Percentiles rank a stretch among this genome's conserved stretches.
These are phyloP conservation scores for Luffa aegyptiaca DNA, from an alignment of 306 rosid species.

Conservation along the genomic window DNA sequence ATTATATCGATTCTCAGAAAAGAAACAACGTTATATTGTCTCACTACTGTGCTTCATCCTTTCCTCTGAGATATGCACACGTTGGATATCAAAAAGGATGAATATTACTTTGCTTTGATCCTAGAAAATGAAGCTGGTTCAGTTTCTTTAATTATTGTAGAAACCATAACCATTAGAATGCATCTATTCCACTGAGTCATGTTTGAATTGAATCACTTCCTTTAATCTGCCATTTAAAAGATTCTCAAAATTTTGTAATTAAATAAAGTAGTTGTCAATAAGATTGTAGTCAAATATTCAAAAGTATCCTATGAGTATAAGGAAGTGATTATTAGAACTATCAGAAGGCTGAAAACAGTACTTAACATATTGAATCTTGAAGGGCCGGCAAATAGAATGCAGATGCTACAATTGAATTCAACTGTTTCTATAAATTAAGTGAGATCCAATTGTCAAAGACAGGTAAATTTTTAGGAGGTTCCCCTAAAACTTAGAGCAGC, in stretches of 20 bases:
- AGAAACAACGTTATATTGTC: neutral
- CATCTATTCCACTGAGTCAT: too few species aligned
- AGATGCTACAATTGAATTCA: neutral
- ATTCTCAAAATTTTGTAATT: too few species aligned
- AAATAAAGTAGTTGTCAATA: too few species aligned
- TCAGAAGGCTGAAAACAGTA: too few species aligned
- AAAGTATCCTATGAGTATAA: too few species aligned
- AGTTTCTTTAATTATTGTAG: neutral
- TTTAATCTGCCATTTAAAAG: too few species aligned
- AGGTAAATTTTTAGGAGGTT: neutral
- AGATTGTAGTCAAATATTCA: too few species aligned
- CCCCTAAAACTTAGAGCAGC: neutral
- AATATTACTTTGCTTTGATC: neutral
- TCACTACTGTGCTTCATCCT: neutral
- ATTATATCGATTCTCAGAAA: neutral
- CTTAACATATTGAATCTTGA: neutral
- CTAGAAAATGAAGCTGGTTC: neutral
- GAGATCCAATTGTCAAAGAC: neutral
- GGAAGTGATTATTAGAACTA: too few species aligned
- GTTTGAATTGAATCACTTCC: too few species aligned
- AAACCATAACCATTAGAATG: too few species aligned
- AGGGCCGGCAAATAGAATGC: neutral
- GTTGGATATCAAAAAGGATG: neutral
- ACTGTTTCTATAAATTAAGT: neutral
- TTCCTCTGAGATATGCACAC: neutral